These are phyloP conservation scores for Pleurotus cornucopiae DNA, from an alignment of 768 basidiomycete genomes.

Conservation along the genomic window DNA sequence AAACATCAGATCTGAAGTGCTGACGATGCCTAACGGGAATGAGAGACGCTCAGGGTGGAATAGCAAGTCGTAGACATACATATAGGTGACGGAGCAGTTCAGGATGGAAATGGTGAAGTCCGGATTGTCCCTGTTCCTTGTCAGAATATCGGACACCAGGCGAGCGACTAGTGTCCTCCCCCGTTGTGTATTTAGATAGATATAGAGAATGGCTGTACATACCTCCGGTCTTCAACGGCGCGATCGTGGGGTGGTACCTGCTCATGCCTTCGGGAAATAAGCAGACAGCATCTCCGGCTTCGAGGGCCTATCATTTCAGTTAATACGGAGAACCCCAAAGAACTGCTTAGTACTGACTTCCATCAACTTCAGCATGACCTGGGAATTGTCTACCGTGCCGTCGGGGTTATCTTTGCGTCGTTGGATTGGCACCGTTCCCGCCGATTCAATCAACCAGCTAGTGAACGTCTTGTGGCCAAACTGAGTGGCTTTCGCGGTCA, in stretches of 20 bases:
- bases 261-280: constrained; percentile 87
- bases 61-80: constrained; percentile 34
- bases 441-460: constrained; percentile 86
- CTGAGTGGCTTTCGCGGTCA: constrained; percentile 86
- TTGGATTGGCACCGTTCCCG: constrained; percentile 82
- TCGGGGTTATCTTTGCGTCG: constrained; percentile 67
- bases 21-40: constrained; percentile 23
- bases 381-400: constrained; percentile 57
- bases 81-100: constrained; percentile 81
- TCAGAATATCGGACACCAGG: constrained; percentile 73
- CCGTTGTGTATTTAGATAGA: neutral
- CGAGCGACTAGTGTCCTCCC: constrained; percentile 59
- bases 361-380: constrained; percentile 65
- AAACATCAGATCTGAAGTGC: constrained; percentile 83
- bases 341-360: constrained; percentile 36
- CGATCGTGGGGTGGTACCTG: constrained; percentile 81
- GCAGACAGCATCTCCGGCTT: constrained; percentile 74
- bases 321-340: neutral
- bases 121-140: constrained; percentile 60
- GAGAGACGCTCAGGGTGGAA: neutral
- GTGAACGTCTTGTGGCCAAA: constrained; percentile 83
- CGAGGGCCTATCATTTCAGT: constrained; percentile 51
- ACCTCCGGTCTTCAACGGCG: constrained; percentile 87
- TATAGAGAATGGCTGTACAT: constrained; percentile 11
- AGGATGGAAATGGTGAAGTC: constrained; percentile 70